Evolutionary conservation across 768 basidiomycete genomes (phyloP), one percentile per base, ranked within the genome.

Genomic region (Kwoniella bestiolae): DNA sequence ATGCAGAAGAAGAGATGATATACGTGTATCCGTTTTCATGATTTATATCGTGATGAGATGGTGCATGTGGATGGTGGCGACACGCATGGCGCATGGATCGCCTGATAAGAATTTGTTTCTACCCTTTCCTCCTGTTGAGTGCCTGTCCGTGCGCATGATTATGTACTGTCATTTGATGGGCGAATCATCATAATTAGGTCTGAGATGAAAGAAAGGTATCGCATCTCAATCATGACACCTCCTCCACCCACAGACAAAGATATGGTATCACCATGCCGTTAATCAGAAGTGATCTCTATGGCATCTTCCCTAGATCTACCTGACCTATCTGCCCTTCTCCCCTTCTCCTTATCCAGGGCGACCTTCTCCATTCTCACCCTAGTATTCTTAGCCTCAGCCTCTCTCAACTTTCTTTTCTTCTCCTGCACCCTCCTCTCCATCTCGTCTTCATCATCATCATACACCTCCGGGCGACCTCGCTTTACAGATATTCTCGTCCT

Each of bases 201-300:
- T n/a, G n/a, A 41, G 38, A 8, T 9, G 38, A 9, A 41, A 23
- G 46, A 21, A n/a, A 55, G 52, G 52, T 55, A 34, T 55, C 52
- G n/a, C 52, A 55, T 55, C 5, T 4, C 49, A n/a, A n/a, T n/a
- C n/a, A n/a, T n/a, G n/a, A n/a, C 38, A 41, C 38, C 12, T 41
- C 7, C 18, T 4, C 12, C 18, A 28, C 29, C 8, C 11, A 49
- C n/a, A 23, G 18, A 41, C 14, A 18, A 23, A 44, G 25, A 53
- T 44, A 28, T 16, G 23, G 7, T 9, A 41, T 5, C 55, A 26
- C 55, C 9, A 34, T 25, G 18, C 14, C 21, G 12, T 60, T 32
- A 51, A 12, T 61, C 52, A 14, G 61, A 25, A 12, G 63, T 64
- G 4, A 64, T 46, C 50, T 64, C 63, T 29, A 56, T 57, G 29